phyloP scores from a whole-genome alignment of 2,329 filamentous ascomycete genomes.

The Chalaropsis thielavioides region DNA sequence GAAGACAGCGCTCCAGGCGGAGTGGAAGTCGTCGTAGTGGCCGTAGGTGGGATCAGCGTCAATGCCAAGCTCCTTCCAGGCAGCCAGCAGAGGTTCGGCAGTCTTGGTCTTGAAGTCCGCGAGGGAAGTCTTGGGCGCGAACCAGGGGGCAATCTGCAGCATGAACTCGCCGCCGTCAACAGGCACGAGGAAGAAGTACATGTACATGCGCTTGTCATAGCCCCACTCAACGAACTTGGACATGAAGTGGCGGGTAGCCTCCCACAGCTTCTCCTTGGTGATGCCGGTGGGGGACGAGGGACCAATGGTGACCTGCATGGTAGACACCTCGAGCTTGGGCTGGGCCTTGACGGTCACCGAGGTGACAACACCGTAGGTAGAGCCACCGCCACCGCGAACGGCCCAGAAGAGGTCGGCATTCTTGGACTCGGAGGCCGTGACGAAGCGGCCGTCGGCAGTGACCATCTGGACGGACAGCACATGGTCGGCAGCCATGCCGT shows the following conservation, averaged over 20 bases:
- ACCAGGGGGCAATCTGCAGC: constrained; percentile 24
- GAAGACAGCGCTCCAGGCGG: constrained; percentile 23
- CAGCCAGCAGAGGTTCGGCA: constrained; percentile 23
- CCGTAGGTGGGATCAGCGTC: constrained; percentile 20
- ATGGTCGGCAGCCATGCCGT: constrained; percentile 36
- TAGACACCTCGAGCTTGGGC: constrained; percentile 24
- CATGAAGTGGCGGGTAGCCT: constrained; percentile 27
- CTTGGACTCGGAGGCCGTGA: constrained; percentile 29
- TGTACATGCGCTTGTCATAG: constrained; percentile 16
- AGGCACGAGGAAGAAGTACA: constrained; percentile 22
- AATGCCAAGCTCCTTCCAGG: constrained; percentile 28
- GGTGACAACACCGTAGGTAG: constrained; percentile 32
- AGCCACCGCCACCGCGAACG: constrained; percentile 32
- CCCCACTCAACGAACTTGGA: constrained; percentile 20
- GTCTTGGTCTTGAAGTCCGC: constrained; percentile 25
- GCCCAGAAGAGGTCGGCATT: constrained; percentile 38
- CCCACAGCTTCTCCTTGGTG: constrained; percentile 25
- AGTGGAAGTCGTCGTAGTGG: constrained; percentile 22
- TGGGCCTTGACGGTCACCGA: constrained; percentile 27
- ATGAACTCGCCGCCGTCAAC: constrained; percentile 22
- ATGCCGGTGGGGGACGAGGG: constrained; percentile 25
- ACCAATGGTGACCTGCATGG: constrained; percentile 23
- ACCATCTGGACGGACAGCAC: constrained; percentile 35
- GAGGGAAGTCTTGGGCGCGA: constrained; percentile 21
- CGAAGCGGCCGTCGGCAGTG: constrained; percentile 30